Percentiles rank a stretch among this genome's conserved stretches.
Conservation (phyloP, 2,329 filamentous ascomycete genomes). For the Huntiella omanensis region DNA sequence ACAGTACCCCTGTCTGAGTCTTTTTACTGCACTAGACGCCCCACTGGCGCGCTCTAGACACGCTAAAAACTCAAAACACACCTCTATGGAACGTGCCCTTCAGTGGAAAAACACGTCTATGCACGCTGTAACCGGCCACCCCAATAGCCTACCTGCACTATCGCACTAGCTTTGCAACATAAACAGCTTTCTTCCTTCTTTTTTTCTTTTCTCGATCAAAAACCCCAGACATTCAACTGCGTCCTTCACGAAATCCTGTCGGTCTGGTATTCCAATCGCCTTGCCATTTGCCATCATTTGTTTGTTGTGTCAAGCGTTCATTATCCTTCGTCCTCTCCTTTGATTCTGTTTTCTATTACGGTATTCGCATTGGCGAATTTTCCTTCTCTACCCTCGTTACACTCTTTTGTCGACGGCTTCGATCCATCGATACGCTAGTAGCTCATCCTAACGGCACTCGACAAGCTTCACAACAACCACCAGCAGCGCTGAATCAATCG, state of each 20-base stretch:
- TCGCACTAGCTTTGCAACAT: conserved; percentile 11
- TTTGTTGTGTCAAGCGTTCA: conserved; percentile 12
- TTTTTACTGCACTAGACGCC: neutral
- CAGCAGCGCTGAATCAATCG: neutral
- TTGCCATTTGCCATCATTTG: conserved; percentile 5
- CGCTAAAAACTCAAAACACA: conserved; percentile 15
- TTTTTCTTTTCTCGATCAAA: conserved; percentile 6
- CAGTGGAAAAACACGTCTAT: conserved; percentile 5
- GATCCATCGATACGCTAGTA: conserved; percentile 11
- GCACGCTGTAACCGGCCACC: conserved; percentile 7
- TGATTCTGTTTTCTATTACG: conserved; percentile 10
- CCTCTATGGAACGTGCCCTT: conserved; percentile 8
- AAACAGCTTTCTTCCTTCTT: conserved; percentile 8
- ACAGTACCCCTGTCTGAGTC: too few relatives aligned
- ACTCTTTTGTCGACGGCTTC: conserved; percentile 8
- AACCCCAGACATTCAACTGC: neutral
- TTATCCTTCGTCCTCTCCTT: conserved; percentile 10
- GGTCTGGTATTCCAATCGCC: conserved; percentile 4
- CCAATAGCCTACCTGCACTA: conserved; percentile 10
- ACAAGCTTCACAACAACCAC: conserved; percentile 1
- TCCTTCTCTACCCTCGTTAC: conserved; percentile 14
- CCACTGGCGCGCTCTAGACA: conserved; percentile 11
- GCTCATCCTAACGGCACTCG: conserved; percentile 2
- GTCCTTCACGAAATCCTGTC: conserved; percentile 2
- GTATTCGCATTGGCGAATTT: conserved; percentile 13